Evolutionary conservation across 2,329 filamentous ascomycete genomes (phyloP).

Genomic region (Cryoendolithus antarcticus): DNA sequence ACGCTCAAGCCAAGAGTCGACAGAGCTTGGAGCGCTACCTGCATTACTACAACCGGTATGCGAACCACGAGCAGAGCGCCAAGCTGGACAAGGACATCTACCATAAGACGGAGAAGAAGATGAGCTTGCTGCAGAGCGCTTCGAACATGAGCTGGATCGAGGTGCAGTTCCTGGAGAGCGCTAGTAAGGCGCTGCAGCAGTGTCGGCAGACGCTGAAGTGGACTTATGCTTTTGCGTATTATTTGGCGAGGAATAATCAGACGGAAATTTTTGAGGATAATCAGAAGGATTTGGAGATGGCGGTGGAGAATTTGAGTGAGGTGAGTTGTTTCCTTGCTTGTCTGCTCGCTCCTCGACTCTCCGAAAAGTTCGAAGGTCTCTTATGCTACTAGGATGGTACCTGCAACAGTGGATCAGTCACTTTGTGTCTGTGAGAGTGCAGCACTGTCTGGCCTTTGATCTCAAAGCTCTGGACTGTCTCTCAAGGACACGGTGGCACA

Average conservation of each 20-base stretch:
- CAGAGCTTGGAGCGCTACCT: constrained; percentile 91
- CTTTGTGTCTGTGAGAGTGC: no score
- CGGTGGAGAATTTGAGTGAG: constrained; percentile 89
- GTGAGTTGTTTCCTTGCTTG: not conserved
- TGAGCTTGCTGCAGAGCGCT: constrained; percentile 86
- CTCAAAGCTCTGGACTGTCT: no score
- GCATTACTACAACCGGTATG: constrained; percentile 98
- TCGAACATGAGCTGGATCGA: constrained; percentile 99
- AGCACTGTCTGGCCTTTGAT: no score
- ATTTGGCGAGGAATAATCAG: constrained; percentile 87
- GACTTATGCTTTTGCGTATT: constrained; percentile 98
- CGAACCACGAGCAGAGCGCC: constrained; percentile 96
- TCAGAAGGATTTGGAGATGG: constrained; percentile 94
- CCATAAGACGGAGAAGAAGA: constrained; percentile 95
- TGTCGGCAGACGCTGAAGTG: constrained; percentile 98
- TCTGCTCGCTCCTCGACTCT: no score
- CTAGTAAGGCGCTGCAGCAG: constrained; percentile 84
- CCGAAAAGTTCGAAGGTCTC: no score
- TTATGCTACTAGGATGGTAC: no score
- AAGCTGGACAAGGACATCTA: constrained; percentile 94
- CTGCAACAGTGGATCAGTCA: no score
- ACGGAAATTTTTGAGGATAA: constrained; percentile 98
- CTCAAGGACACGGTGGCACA: no score
- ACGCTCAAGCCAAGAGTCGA: constrained; percentile 81
- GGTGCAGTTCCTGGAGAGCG: constrained; percentile 89